phyloP scores from a whole-genome alignment of 2,329 filamentous ascomycete genomes.

The Xylaria polymorpha region DNA sequence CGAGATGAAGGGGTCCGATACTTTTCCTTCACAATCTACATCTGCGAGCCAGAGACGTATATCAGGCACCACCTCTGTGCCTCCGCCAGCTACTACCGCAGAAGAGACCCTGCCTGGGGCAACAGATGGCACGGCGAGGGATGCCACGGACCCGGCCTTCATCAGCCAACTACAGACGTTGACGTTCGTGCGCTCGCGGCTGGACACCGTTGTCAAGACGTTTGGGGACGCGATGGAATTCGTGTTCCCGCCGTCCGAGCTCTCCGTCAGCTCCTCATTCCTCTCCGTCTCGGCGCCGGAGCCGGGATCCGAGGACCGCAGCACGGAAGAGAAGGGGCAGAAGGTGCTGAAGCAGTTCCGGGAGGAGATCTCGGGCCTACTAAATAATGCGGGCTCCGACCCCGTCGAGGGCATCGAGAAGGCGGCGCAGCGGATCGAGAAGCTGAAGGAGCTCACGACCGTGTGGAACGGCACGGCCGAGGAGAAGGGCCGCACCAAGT shows the following conservation, averaged over 20 bases:
- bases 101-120: slow-evolving; percentile 6
- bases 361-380: slow-evolving; percentile 75
- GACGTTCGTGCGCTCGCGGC: slow-evolving; percentile 81
- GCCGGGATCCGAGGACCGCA: slow-evolving; percentile 69
- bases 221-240: slow-evolving; percentile 98
- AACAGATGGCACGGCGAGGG: slow-evolving; percentile 32
- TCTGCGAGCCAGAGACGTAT: slow-evolving; percentile 41
- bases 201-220: slow-evolving; percentile 88
- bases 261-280: slow-evolving; percentile 85
- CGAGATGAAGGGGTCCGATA: slow-evolving; percentile 33
- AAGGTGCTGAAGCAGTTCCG: slow-evolving; percentile 78
- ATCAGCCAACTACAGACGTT: slow-evolving; percentile 85
- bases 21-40: slow-evolving; percentile 31
- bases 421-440: slow-evolving; percentile 78
- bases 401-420: slow-evolving; percentile 76
- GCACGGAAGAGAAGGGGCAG: slow-evolving; percentile 87
- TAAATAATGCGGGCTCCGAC: slow-evolving; percentile 63
- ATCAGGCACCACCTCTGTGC: slow-evolving; percentile 40
- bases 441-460: slow-evolving; percentile 77
- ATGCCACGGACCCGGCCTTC: slow-evolving; percentile 64
- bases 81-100: slow-evolving; percentile 36
- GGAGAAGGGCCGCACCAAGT: slow-evolving; percentile 83
- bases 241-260: slow-evolving; percentile 87
- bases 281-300: slow-evolving; percentile 91
- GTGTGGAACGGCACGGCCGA: slow-evolving; percentile 98